Evolutionary conservation across 345 rosid genomes (phyloP).

Genomic region (Aquilaria malaccensis): DNA sequence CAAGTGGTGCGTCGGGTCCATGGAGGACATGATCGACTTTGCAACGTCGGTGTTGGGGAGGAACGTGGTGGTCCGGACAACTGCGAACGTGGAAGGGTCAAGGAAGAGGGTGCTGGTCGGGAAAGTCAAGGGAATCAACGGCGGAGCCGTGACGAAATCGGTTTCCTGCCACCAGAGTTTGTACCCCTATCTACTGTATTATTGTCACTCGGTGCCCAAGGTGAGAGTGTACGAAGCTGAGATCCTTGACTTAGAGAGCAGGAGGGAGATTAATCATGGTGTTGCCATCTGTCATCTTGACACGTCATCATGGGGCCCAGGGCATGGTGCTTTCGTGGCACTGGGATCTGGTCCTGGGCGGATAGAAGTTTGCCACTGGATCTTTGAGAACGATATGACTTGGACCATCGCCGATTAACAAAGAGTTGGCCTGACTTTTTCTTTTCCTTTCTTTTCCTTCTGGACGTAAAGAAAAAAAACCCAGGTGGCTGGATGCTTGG

Average conservation of each 20-base stretch:
- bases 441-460: too few relatives aligned
- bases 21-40: slow-evolving; percentile 71
- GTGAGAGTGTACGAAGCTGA: slow-evolving; percentile 66
- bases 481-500: too few relatives aligned
- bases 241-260: slow-evolving; percentile 28
- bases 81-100: slow-evolving; percentile 40
- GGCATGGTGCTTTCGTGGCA: slow-evolving; percentile 63
- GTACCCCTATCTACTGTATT: slow-evolving; percentile 61
- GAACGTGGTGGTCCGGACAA: slow-evolving; percentile 32
- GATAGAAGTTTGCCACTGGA: slow-evolving; percentile 80
- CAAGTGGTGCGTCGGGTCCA: slow-evolving; percentile 55
- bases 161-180: slow-evolving; percentile 79
- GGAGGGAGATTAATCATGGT: slow-evolving; percentile 39
- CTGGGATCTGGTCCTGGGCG: slow-evolving; percentile 52
- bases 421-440: background rate
- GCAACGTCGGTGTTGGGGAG: slow-evolving; percentile 40
- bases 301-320: slow-evolving; percentile 63
- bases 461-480: too few relatives aligned
- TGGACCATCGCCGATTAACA: slow-evolving; percentile 43
- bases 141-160: slow-evolving; percentile 46
- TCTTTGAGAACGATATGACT: slow-evolving; percentile 66
- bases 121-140: slow-evolving; percentile 41
- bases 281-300: slow-evolving; percentile 71
- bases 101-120: slow-evolving; percentile 37
- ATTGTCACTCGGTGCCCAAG: slow-evolving; percentile 72